Conservation (phyloP, 2,329 filamentous ascomycete species). For the Trichoderma semiorbis region DNA sequence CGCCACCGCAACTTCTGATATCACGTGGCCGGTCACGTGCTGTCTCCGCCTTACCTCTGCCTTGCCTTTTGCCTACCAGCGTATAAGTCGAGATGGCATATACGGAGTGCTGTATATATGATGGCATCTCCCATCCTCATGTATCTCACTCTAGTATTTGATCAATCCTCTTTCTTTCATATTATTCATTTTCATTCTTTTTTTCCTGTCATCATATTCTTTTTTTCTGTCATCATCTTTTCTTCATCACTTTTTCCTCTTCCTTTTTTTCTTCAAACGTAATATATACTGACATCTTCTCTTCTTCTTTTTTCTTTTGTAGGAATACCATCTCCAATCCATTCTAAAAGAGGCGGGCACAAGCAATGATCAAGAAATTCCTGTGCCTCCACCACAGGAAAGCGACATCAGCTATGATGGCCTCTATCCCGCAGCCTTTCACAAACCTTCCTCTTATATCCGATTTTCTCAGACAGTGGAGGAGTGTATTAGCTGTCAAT, state of each 20-base stretch:
- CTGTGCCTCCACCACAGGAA: conserved; percentile 61
- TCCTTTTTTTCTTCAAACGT: background rate
- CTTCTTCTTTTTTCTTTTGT: conserved; percentile 14
- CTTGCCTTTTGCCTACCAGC: conserved; percentile 12
- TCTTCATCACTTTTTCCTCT: background rate
- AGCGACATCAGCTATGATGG: conserved; percentile 78
- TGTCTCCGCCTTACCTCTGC: conserved; percentile 26
- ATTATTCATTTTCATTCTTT: background rate
- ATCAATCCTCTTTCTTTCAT: background rate
- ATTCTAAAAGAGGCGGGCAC: conserved; percentile 59
- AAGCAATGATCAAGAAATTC: conserved; percentile 59
- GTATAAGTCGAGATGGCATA: background rate
- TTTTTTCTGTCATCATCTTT: background rate
- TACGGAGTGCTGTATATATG: background rate
- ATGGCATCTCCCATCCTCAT: background rate
- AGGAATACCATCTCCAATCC: conserved; percentile 96
- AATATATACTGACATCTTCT: conserved; percentile 1
- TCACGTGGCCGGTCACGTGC: conserved; percentile 51
- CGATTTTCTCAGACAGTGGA: conserved; percentile 98
- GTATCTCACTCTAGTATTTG: background rate
- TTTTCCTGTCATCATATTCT: background rate
- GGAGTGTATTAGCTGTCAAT: conserved; percentile 83
- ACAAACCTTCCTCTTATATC: conserved; percentile 88
- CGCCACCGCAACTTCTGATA: conserved; percentile 32
- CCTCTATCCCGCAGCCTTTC: conserved; percentile 75